These are phyloP conservation scores for Fusarium penzigii DNA, from an alignment of 2,329 filamentous ascomycete species.

Conservation along the genomic window DNA sequence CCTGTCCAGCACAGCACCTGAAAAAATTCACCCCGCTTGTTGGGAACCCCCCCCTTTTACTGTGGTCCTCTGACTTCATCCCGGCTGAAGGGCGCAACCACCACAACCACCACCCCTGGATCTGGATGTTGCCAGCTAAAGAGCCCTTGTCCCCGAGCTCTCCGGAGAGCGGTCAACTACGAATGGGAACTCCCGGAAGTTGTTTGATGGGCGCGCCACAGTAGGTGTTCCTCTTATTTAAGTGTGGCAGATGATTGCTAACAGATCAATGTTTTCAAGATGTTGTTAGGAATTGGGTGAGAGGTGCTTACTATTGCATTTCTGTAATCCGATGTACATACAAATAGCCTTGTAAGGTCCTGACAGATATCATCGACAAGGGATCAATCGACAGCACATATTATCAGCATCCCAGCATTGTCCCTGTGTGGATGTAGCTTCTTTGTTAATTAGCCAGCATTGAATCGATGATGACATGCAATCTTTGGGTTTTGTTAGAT, in stretches of 20 bases:
- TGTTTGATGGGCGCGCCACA: constrained; percentile 10
- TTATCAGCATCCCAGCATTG: too few species aligned
- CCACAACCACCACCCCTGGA: too few species aligned
- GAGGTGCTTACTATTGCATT: too few species aligned
- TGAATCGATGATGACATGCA: background rate
- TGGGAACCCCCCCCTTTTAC: too few species aligned
- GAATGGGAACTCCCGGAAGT: constrained; percentile 30
- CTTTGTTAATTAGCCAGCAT: background rate
- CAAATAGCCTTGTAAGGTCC: too few species aligned
- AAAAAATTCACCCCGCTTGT: too few species aligned
- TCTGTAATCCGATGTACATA: too few species aligned
- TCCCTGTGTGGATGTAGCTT: too few species aligned
- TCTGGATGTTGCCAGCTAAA: background rate
- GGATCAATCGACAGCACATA: too few species aligned
- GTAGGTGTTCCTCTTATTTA: constrained; percentile 3
- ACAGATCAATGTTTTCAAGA: background rate
- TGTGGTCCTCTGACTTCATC: constrained; percentile 8
- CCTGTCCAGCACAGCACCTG: too few species aligned
- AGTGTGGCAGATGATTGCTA: constrained; percentile 3
- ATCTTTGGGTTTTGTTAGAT: background rate
- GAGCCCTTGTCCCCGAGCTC: constrained; percentile 24
- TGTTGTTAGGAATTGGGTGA: too few species aligned
- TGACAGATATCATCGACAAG: too few species aligned
- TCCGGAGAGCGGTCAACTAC: constrained; percentile 25
- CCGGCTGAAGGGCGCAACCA: background rate